Base-by-base conservation (phyloP, 2,329 filamentous ascomycete species). In the Metarhizium album region DNA sequence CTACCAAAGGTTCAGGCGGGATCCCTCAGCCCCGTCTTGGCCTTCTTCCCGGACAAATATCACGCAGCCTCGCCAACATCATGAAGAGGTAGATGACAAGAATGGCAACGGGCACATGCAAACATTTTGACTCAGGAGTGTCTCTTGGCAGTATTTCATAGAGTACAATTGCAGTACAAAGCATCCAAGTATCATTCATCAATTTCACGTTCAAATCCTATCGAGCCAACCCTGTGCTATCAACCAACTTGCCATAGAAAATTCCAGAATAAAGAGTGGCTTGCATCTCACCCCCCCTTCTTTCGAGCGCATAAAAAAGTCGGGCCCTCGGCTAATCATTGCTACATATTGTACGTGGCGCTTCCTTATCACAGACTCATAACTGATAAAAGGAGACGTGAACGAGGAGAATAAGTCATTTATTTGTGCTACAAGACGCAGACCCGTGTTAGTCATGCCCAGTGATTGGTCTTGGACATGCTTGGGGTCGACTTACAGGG, bases 401-500 rank as follows among this genome's bases (percentile, higher is more conserved):
- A 24, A 14, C 6, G 22, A 24, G 18, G 18, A 42, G 18, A 16
- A 9, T 20, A 24, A 27, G 11, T 46, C 20, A 18, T 20, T 56
- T 56, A 56, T 58, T 55, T 55, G 50, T 56, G 45, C 54, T 54
- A 24, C 35, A 37, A 52, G 23, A 20, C 27, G 14, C 22, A 38
- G 51, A 45, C 38, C 35, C n/a, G 38, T 18, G 43, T 40, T 40
- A 42, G 23, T 11, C 27, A 27, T 11, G 13, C n/a, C 0, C n/a
- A 37, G 9, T 31, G 14, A 14, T 14, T 16, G 22, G 40, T 24
- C 4, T 18, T 16, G 33, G 3, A 18, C 14, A 45, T 18, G 20
- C 31, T 37, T 22, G 42, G 16, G 20, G 8, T 46, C 38, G 24
- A 64, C 69, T 60, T 67, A 73, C 70, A 57, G 70, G 69, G 68